Conservation (phyloP, 129 eudicot species). For the Centella asiatica region DNA sequence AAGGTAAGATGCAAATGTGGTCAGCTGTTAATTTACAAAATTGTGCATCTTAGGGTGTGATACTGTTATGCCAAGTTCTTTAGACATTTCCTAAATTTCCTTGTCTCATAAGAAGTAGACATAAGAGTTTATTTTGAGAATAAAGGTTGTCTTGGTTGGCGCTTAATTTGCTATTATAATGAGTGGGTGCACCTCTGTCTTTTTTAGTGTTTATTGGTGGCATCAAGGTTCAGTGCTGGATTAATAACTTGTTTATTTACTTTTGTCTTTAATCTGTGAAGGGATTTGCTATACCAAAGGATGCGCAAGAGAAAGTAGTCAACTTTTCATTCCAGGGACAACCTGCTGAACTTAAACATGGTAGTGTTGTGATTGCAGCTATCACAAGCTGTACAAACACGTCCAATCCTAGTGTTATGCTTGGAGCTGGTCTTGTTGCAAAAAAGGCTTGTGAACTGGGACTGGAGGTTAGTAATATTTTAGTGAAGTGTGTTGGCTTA, state of each 20-base stretch:
- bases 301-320: slow-evolving; percentile 75
- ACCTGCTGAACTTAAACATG: slow-evolving; percentile 91
- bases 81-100: slow-evolving; percentile 5
- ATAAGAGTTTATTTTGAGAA: neutral
- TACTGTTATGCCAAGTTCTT: neutral
- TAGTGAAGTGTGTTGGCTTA: neutral
- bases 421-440: slow-evolving; percentile 98
- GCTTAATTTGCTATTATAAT: too few relatives aligned
- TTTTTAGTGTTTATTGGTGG: too few relatives aligned
- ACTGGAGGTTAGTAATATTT: slow-evolving; percentile 49
- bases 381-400: slow-evolving; percentile 98
- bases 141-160: too few relatives aligned
- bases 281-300: slow-evolving; percentile 96
- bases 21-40: neutral
- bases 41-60: neutral
- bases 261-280: slow-evolving; percentile 15
- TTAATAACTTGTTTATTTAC: neutral
- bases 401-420: slow-evolving; percentile 99
- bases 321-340: slow-evolving; percentile 81
- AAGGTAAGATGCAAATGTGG: slow-evolving; percentile 43
- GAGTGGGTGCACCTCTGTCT: too few relatives aligned
- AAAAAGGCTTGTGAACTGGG: slow-evolving; percentile 98
- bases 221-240: neutral
- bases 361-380: slow-evolving; percentile 96
- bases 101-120: neutral